These are phyloP conservation scores for Litchi chinensis DNA, from an alignment of 345 rosid species.

Conservation along the genomic window DNA sequence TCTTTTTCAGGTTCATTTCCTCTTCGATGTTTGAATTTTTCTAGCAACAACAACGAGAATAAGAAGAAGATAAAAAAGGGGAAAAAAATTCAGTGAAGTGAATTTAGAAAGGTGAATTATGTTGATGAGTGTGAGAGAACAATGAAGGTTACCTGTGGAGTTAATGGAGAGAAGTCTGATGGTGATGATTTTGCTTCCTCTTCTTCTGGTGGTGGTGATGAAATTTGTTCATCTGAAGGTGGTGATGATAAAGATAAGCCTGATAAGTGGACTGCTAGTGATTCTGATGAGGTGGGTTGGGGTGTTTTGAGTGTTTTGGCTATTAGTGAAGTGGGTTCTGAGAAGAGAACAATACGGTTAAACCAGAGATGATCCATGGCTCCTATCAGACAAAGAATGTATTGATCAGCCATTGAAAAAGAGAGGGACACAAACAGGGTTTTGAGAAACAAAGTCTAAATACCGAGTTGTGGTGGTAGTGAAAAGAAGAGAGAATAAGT, in stretches of 20 bases:
- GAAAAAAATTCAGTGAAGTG: not conserved
- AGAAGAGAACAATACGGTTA: constrained; percentile 42
- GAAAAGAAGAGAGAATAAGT: constrained; percentile 8
- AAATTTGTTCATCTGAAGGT: not conserved
- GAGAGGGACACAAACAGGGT: constrained; percentile 5
- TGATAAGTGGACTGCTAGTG: constrained; percentile 16
- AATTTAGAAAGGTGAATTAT: not conserved
- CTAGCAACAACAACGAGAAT: constrained; percentile 8
- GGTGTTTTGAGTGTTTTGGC: constrained; percentile 24
- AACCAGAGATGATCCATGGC: constrained; percentile 76
- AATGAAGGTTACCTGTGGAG: constrained; percentile 4
- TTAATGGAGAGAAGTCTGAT: not conserved
- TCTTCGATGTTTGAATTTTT: constrained; percentile 24
- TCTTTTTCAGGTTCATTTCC: constrained; percentile 17
- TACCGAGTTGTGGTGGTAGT: constrained; percentile 25
- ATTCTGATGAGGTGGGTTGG: constrained; percentile 9
- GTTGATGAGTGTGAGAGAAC: not conserved
- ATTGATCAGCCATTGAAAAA: constrained; percentile 38
- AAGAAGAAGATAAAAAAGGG: not conserved
- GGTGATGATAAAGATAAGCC: constrained; percentile 22
- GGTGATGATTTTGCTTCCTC: constrained; percentile 19
- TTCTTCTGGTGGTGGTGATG: not conserved
- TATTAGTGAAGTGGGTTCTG: constrained; percentile 27
- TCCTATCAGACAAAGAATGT: constrained; percentile 35
- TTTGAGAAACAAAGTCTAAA: constrained; percentile 10